Percentiles rank a stretch among this genome's conserved stretches.
These are phyloP conservation scores for Tulasnella sp. DNA, from an alignment of 768 basidiomycete genomes.

Conservation along the genomic window DNA sequence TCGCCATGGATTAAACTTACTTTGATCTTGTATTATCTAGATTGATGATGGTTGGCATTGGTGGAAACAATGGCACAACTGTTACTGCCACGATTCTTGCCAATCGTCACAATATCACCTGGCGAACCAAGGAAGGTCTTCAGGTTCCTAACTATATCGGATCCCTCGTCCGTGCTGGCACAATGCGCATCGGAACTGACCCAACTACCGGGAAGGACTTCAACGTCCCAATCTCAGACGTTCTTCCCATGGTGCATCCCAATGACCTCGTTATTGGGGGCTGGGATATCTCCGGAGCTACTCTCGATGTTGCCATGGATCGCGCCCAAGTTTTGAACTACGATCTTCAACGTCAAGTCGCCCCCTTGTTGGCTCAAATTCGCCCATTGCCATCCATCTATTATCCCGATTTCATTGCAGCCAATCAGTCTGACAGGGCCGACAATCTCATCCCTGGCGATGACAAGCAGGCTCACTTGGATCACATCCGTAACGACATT, in stretches of 20 bases:
- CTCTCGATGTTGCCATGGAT: conserved; percentile 85
- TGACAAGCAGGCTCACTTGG: conserved; percentile 84
- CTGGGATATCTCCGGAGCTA: conserved; percentile 86
- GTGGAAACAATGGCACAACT: conserved; percentile 95
- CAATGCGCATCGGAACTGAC: conserved; percentile 80
- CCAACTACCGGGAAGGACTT: conserved; percentile 73
- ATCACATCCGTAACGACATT: conserved; percentile 86
- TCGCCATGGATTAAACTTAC: not conserved
- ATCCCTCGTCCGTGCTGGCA: conserved; percentile 90
- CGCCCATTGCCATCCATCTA: conserved; percentile 89
- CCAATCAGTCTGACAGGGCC: conserved; percentile 91
- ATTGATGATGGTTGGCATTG: conserved; percentile 91
- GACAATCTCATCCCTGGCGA: conserved; percentile 80
- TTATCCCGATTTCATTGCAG: conserved; percentile 95
- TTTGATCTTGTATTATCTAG: conserved; percentile 29
- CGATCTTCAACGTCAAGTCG: conserved; percentile 92
- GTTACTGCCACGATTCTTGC: conserved; percentile 90
- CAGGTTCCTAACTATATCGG: conserved; percentile 98
- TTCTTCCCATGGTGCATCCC: conserved; percentile 95
- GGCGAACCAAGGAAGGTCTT: conserved; percentile 85
- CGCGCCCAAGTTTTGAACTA: conserved; percentile 90
- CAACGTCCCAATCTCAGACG: conserved; percentile 80
- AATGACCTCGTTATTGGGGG: conserved; percentile 96
- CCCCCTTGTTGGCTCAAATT: conserved; percentile 66
- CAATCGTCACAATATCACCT: conserved; percentile 85